Evolutionary conservation across 345 rosid genomes (phyloP), one percentile per base, ranked within the genome.

Genomic region (Zanthoxylum bungeanum): DNA sequence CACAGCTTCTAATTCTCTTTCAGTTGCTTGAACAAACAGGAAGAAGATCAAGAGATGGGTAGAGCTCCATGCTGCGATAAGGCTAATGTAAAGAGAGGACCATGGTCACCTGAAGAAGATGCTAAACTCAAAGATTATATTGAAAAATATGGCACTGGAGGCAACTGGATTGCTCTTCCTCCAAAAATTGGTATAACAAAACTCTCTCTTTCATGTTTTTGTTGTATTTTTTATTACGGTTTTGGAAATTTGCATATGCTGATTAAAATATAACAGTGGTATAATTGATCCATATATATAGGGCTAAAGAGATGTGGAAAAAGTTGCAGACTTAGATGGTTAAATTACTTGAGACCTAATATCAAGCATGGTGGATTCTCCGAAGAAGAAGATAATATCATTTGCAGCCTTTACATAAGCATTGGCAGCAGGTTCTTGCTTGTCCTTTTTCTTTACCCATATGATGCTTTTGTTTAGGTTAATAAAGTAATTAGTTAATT

Each of bases 11-110:
- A n/a, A n/a, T n/a, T 77, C 44, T 53, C 64, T 58, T 5, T 24
- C 36, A 1, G 69, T n/a, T 33, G 42, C 69, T 64, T 31, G 24
- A 73, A 69, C 61, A 68, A 65, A 19, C 62, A 73, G 69, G 63
- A n/a, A n/a, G 69, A 42, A n/a, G n/a, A n/a, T n/a, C 47, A 42
- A 42, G 19, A 42, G 81, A 93, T 92, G 97, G 97, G 98, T 66
- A 81, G 98, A 82, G 98, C 98, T 74, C 98, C 98, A 30, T 93
- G 98, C 59, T 93, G 98, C 67, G 98, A 93, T 77, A 93, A 93
- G 83, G 86, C 86, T 63, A 93, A 91, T 72, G 97, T 91, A 60
- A 91, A 93, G 84, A 93, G 82, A 69, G 98, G 98, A 12, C 98
- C 98, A 47, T 93, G 98, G 98, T 88, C 98, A 33, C 93, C 98